Base-by-base conservation (phyloP, 106 monocot species). In the Hemerocallis citrina region DNA sequence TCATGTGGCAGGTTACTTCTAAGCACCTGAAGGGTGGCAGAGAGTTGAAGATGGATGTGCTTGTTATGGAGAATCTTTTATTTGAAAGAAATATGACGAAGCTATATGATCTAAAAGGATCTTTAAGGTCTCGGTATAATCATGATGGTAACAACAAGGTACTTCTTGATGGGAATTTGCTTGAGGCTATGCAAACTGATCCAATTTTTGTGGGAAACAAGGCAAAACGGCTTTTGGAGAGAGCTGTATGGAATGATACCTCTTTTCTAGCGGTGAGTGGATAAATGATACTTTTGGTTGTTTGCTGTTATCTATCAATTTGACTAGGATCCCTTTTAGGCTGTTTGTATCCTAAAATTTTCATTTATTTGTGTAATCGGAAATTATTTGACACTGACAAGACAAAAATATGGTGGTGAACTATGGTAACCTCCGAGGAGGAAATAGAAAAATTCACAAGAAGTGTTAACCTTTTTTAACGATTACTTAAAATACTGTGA, bases 241-340 rank as follows among this genome's bases (percentile, higher is more conserved):
- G 92, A 80, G 85, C 92, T 73, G 91, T 98, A 67, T 98, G 98
- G 98, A 98, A 98, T 80, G 98, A 98, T 70, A 98, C 88, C 32
- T 50, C 77, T 68, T 98, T 91, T 70, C 77, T 98, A 6, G 84
- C 82, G 45, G 91, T 92, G 56, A 77, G 98, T 77, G 12, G 38
- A 37, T 37, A 66, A 31, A 55, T 62, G 3, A 14, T 31, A 24
- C 1, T n/a, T n/a, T n/a, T n/a, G n/a, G n/a, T n/a, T n/a, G n/a
- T n/a, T n/a, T n/a, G n/a, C n/a, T n/a, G n/a, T n/a, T n/a, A n/a
- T n/a, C n/a, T n/a, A n/a, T n/a, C n/a, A n/a, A n/a, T n/a, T n/a
- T n/a, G n/a, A n/a, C n/a, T n/a, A n/a, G n/a, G n/a, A n/a, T n/a
- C n/a, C n/a, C n/a, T 62, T 4, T n/a, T n/a, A n/a, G n/a, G n/a